Evolutionary conservation across 1,139 yeast genomes (phyloP).

Genomic region (Pichia sp.): DNA sequence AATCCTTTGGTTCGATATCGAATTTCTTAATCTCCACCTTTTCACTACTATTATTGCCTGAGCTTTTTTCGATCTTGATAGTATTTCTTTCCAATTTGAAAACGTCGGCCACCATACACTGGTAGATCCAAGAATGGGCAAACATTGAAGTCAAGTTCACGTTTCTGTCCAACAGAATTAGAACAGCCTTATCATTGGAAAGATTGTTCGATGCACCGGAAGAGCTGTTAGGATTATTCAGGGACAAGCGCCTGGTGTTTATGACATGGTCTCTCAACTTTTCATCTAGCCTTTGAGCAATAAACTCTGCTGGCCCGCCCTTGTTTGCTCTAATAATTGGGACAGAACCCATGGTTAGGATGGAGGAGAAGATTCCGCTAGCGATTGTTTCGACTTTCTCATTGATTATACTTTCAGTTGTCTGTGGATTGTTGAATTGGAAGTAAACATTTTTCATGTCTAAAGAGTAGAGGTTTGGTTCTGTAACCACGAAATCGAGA

Average conservation of each 20-base stretch:
- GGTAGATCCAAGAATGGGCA: slow-evolving; percentile 96
- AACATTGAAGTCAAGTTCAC: slow-evolving; percentile 91
- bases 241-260: slow-evolving; percentile 46
- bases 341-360: slow-evolving; percentile 70
- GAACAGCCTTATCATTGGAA: slow-evolving; percentile 58
- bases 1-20: slow-evolving; percentile 89
- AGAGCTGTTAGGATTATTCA: not conserved
- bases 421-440: slow-evolving; percentile 61
- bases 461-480: slow-evolving; percentile 81
- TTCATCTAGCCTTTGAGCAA: slow-evolving; percentile 80
- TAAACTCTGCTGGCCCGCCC: slow-evolving; percentile 93
- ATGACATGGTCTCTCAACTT: slow-evolving; percentile 79
- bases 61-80: slow-evolving; percentile 45
- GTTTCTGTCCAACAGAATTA: slow-evolving; percentile 80
- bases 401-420: slow-evolving; percentile 73
- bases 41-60: slow-evolving; percentile 34
- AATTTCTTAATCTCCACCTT: slow-evolving; percentile 48
- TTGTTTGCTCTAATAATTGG: slow-evolving; percentile 90
- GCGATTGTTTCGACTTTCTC: slow-evolving; percentile 64
- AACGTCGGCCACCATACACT: slow-evolving; percentile 92
- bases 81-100: slow-evolving; percentile 77
- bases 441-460: slow-evolving; percentile 66
- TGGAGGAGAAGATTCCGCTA: slow-evolving; percentile 71
- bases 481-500: slow-evolving; percentile 86
- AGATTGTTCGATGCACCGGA: slow-evolving; percentile 20